Evolutionary conservation across 2,329 filamentous ascomycete species (phyloP).

Genomic region (Dothistroma septosporum): DNA sequence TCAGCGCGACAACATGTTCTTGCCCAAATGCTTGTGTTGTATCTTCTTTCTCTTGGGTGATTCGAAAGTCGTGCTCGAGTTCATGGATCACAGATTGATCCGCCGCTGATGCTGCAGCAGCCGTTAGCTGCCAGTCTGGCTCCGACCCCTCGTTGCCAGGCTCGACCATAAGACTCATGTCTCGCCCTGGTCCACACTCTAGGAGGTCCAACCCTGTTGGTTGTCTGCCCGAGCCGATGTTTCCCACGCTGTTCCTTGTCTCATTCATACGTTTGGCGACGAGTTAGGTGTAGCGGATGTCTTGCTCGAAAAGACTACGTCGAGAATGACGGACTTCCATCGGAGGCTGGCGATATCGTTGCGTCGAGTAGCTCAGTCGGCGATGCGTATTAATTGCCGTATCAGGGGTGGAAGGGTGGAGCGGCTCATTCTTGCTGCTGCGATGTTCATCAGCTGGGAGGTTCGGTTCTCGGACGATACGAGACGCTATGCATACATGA

Average conservation of each 20-base stretch:
- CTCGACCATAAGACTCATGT: not conserved
- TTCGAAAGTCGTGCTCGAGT: conserved; percentile 2
- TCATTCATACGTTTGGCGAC: not conserved
- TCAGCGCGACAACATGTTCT: not conserved
- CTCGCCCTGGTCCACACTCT: not conserved
- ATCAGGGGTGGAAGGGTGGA: not conserved
- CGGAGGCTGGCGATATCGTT: not conserved
- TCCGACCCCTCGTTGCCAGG: not conserved
- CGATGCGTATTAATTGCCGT: not conserved
- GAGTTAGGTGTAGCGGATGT: not conserved
- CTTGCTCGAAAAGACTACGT: not conserved
- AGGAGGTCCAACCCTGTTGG: not conserved
- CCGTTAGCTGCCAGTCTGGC: not conserved
- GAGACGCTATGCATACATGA: not conserved
- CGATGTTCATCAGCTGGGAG: not conserved
- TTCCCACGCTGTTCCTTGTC: not conserved
- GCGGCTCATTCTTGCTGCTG: not conserved
- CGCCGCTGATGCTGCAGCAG: not conserved
- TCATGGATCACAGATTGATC: conserved; percentile 7
- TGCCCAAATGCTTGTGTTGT: not conserved
- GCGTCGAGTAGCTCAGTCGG: not conserved
- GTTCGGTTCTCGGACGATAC: not conserved
- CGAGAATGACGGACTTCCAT: not conserved
- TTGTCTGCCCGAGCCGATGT: not conserved
- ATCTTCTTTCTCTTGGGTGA: not conserved